Conservation (phyloP, 1,284 basidiomycete species). For the Porogramme epimiltina region DNA sequence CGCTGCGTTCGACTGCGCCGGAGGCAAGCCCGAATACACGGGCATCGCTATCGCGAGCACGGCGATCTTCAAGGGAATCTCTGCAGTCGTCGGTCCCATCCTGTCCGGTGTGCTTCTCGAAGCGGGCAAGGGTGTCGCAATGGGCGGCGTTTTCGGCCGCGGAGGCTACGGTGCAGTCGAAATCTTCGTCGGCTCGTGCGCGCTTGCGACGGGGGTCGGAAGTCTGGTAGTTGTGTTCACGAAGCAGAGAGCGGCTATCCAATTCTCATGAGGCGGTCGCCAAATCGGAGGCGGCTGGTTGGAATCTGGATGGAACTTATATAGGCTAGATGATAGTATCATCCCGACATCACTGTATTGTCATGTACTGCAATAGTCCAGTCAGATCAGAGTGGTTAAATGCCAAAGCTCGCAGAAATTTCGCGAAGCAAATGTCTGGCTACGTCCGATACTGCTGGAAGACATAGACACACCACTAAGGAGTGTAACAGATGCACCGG, state of each 20-base stretch:
- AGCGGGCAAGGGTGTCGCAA: slow-evolving; percentile 19
- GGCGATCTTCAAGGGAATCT: slow-evolving; percentile 26
- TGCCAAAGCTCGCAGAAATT: too few relatives aligned
- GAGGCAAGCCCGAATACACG: slow-evolving; percentile 26
- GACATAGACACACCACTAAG: too few relatives aligned
- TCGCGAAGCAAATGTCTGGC: too few relatives aligned
- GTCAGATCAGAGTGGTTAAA: too few relatives aligned
- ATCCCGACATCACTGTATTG: too few relatives aligned
- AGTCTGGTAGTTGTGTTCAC: slow-evolving; percentile 23
- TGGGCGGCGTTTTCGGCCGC: slow-evolving; percentile 22
- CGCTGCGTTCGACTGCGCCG: slow-evolving; percentile 29
- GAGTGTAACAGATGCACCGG: too few relatives aligned
- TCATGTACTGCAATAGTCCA: too few relatives aligned
- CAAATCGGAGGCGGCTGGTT: too few relatives aligned
- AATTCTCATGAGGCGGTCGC: neutral
- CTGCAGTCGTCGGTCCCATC: slow-evolving; percentile 26
- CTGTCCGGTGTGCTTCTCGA: slow-evolving; percentile 27
- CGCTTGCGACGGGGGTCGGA: slow-evolving; percentile 20
- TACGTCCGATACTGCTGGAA: too few relatives aligned
- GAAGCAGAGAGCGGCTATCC: slow-evolving; percentile 9
- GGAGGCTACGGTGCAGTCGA: slow-evolving; percentile 29
- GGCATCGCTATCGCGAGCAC: slow-evolving; percentile 26
- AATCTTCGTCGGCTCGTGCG: slow-evolving; percentile 30
- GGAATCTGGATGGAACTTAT: too few relatives aligned
- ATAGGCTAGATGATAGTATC: too few relatives aligned